Conservation (phyloP, 2,329 filamentous ascomycete genomes). For the Cytospora paraplurivora region DNA sequence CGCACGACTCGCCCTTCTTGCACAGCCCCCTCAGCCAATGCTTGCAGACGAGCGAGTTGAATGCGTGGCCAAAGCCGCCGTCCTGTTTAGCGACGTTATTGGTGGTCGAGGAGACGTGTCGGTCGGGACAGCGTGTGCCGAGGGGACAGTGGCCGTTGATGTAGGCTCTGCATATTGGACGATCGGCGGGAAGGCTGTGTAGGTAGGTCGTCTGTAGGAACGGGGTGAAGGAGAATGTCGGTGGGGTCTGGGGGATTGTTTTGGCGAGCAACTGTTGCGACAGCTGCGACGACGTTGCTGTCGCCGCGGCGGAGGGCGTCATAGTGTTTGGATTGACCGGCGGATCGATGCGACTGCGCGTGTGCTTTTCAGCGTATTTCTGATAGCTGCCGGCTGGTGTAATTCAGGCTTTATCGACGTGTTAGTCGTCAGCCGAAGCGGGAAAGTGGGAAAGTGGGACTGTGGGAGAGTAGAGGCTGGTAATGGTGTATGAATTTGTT, state of each 20-base stretch:
- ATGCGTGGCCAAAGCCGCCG: slow-evolving; percentile 48
- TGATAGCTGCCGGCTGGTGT: too few relatives aligned
- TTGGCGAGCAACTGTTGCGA: slow-evolving; percentile 58
- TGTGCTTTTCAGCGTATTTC: neutral
- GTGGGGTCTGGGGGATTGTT: slow-evolving; percentile 47
- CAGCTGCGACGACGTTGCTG: slow-evolving; percentile 36
- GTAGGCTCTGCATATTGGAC: slow-evolving; percentile 84
- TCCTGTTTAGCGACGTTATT: slow-evolving; percentile 36
- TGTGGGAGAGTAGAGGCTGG: too few relatives aligned
- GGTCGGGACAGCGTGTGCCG: slow-evolving; percentile 81
- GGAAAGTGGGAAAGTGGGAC: too few relatives aligned
- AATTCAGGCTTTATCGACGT: too few relatives aligned
- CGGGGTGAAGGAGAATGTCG: slow-evolving; percentile 81
- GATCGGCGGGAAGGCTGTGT: slow-evolving; percentile 77
- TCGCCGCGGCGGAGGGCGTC: slow-evolving; percentile 31
- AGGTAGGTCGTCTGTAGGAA: slow-evolving; percentile 84
- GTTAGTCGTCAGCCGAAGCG: too few relatives aligned
- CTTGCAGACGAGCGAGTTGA: slow-evolving; percentile 91
- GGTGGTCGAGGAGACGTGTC: slow-evolving; percentile 60
- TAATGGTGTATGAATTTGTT: too few relatives aligned
- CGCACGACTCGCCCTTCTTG: slow-evolving; percentile 96
- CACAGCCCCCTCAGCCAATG: slow-evolving; percentile 97
- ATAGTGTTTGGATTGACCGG: slow-evolving; percentile 27
- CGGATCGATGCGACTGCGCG: neutral
- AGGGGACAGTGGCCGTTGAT: slow-evolving; percentile 83